Evolutionary conservation across 306 rosid genomes (phyloP).

Genomic region (Vicia sativa): DNA sequence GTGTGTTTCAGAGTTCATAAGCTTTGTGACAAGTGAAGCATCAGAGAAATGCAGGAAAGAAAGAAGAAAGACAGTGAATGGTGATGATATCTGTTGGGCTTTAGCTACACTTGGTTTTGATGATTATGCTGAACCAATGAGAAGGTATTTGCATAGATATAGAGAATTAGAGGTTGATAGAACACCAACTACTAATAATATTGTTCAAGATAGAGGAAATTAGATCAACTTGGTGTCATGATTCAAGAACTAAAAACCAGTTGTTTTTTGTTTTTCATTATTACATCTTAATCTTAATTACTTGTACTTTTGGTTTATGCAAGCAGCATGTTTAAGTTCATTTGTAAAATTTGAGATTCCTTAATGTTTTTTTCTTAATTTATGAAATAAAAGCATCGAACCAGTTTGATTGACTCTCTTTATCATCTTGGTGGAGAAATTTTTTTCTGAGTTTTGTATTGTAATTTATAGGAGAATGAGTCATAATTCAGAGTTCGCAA

Average conservation of each 20-base stretch:
- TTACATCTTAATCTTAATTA: neutral
- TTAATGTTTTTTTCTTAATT: neutral
- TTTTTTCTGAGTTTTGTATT: too few relatives aligned
- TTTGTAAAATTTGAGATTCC: neutral
- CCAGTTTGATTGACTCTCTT: too few relatives aligned
- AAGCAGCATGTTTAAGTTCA: neutral
- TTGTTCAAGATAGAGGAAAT: constrained; percentile 17
- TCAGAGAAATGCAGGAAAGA: constrained; percentile 87
- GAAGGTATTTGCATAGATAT: constrained; percentile 65
- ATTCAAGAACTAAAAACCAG: constrained; percentile 6
- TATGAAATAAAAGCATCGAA: neutral
- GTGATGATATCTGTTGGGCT: constrained; percentile 91
- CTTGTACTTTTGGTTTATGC: neutral
- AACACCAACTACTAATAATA: constrained; percentile 42
- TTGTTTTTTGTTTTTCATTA: constrained; percentile 24
- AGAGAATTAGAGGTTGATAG: constrained; percentile 79
- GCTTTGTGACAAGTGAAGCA: constrained; percentile 93
- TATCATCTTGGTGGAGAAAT: too few relatives aligned
- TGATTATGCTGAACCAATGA: constrained; percentile 78
- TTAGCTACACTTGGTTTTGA: constrained; percentile 81
- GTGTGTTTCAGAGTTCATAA: constrained; percentile 90
- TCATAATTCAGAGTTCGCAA: too few relatives aligned
- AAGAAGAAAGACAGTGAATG: constrained; percentile 90
- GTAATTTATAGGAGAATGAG: too few relatives aligned
- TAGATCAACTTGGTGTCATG: neutral